Percentiles rank a stretch among this genome's conserved stretches.
Evolutionary conservation across 2,329 filamentous ascomycete species (phyloP).

Genomic region (Xenoacremonium recifei): DNA sequence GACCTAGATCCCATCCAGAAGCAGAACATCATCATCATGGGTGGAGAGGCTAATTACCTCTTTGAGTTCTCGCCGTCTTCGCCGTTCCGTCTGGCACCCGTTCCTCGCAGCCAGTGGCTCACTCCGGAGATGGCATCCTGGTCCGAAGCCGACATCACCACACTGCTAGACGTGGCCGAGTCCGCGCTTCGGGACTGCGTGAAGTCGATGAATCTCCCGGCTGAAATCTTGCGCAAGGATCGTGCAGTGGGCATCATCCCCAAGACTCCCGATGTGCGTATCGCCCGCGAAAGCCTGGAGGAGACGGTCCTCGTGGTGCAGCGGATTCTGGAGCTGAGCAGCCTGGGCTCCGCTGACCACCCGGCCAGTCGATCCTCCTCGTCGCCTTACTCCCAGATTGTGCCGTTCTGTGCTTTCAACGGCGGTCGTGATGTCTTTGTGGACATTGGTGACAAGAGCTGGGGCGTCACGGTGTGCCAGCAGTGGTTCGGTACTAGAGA

Average conservation of each 20-base stretch:
- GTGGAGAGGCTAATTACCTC: conserved; percentile 93
- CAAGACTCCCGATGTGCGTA: conserved; percentile 59
- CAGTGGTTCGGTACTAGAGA: conserved; percentile 70
- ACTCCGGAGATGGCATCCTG: conserved; percentile 76
- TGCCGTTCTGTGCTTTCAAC: conserved; percentile 98
- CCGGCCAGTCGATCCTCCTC: conserved; percentile 21
- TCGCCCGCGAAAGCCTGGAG: conserved; percentile 85
- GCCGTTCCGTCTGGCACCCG: conserved; percentile 65
- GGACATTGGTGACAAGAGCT: conserved; percentile 96
- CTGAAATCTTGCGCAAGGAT: conserved; percentile 81
- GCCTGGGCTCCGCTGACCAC: conserved; percentile 40
- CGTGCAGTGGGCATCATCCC: conserved; percentile 79
- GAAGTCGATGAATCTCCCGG: conserved; percentile 74
- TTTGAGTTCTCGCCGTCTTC: conserved; percentile 72
- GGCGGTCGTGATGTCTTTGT: conserved; percentile 97
- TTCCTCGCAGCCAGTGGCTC: conserved; percentile 67
- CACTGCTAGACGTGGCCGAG: conserved; percentile 87
- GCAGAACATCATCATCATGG: conserved; percentile 84
- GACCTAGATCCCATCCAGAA: conserved; percentile 65
- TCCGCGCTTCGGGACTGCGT: conserved; percentile 79
- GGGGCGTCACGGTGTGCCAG: conserved; percentile 92
- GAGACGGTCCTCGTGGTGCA: conserved; percentile 95
- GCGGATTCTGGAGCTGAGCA: conserved; percentile 83
- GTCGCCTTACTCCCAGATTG: conserved; percentile 27
- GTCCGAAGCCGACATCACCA: conserved; percentile 73